These are phyloP conservation scores for Theileria orientalis DNA, from an alignment of 169 alveolate genomes.

Conservation along the genomic window DNA sequence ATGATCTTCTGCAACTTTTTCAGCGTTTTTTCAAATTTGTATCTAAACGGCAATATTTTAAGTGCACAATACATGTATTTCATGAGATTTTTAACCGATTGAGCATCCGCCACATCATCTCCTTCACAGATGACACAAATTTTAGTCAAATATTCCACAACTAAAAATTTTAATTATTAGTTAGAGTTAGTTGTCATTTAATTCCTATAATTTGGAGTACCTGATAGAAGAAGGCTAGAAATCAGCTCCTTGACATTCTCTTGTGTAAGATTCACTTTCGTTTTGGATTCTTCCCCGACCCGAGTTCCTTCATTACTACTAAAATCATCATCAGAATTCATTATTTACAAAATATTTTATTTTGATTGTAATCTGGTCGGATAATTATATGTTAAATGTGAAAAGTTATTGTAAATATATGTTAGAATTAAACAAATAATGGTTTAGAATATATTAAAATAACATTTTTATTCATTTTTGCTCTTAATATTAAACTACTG, in stretches of 20 bases:
- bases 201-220: neutral
- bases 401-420: no score
- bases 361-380: no score
- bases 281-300: neutral
- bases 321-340: constrained; percentile 44
- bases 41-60: neutral
- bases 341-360: neutral
- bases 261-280: neutral
- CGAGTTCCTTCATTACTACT: constrained; percentile 55
- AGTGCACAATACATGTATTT: constrained; percentile 40
- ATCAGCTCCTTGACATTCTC: constrained; percentile 11
- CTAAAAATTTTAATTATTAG: constrained; percentile 12
- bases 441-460: no score
- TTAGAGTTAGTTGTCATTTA: no score
- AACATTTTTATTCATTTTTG: no score
- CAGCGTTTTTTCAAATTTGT: constrained; percentile 52
- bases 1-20: constrained; percentile 21
- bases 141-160: constrained; percentile 61
- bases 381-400: no score
- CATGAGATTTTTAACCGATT: constrained; percentile 36
- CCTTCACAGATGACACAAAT: constrained; percentile 57
- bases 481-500: no score
- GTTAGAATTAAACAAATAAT: no score
- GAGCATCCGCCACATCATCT: constrained; percentile 14
- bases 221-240: constrained; percentile 17